Conservation (phyloP, 352 stramenopile species). For the Pythium dissotocum region DNA sequence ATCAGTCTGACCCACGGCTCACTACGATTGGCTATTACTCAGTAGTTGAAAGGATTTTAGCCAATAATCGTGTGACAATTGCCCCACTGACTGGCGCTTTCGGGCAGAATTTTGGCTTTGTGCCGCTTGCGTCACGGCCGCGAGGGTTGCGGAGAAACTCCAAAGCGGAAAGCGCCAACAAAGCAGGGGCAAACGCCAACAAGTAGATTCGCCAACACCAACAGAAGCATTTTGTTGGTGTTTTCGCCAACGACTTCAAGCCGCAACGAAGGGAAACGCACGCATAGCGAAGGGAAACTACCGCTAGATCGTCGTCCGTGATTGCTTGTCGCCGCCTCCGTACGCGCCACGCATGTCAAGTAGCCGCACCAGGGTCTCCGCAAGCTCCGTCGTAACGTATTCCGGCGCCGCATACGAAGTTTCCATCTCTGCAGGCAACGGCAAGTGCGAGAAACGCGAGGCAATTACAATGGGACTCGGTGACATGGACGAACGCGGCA, state of each 20-base stretch:
- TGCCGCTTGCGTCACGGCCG: conserved; percentile 15
- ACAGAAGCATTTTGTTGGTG: conserved; percentile 6
- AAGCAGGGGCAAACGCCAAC: background rate
- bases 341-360: background rate
- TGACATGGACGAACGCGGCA: conserved; percentile 3
- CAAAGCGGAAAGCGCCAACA: conserved; percentile 1
- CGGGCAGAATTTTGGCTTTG: conserved; percentile 1
- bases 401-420: conserved; percentile 2
- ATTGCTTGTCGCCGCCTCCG: background rate
- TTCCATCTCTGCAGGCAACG: background rate
- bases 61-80: conserved; percentile 8
- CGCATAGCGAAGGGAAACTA: background rate
- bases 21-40: background rate
- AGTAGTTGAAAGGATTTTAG: background rate
- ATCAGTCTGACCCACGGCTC: background rate
- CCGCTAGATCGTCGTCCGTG: background rate
- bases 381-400: conserved; percentile 3
- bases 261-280: background rate
- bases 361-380: background rate
- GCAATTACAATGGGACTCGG: background rate
- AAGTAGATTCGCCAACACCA: conserved; percentile 7
- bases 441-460: background rate
- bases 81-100: background rate
- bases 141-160: conserved; percentile 8
- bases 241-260: background rate